phyloP scores from a whole-genome alignment of 75 land plant genomes.

The Pinus taeda region DNA sequence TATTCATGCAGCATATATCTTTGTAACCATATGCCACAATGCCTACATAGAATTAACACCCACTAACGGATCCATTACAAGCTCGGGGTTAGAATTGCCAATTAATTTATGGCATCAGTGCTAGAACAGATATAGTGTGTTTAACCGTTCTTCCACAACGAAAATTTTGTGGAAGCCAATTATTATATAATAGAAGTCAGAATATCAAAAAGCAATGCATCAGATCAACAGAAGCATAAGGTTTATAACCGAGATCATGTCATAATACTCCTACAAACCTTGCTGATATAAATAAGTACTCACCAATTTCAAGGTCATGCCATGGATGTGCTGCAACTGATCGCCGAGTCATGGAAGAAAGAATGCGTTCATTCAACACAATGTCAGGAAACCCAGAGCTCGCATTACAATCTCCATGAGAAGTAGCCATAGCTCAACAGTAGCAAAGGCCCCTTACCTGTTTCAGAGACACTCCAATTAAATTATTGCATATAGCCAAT shows the following conservation, averaged over 20 bases:
- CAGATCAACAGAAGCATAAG: background rate
- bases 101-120: background rate
- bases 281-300: background rate
- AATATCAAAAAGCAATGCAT: background rate
- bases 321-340: constrained; percentile 87
- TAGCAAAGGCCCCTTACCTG: no score
- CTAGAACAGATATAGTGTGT: no score
- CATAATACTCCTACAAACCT: background rate
- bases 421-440: constrained; percentile 15
- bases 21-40: no score
- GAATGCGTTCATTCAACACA: constrained; percentile 61
- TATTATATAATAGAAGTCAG: background rate
- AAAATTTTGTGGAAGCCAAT: background rate
- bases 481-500: no score
- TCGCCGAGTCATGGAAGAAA: constrained; percentile 58
- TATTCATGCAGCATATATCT: no score
- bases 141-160: background rate
- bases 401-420: constrained; percentile 6
- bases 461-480: no score
- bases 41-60: no score
- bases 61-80: background rate
- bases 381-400: constrained; percentile 25
- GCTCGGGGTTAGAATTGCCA: background rate
- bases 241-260: background rate
- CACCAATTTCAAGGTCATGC: constrained; percentile 87